These are phyloP conservation scores for Plectosphaerella sp. DNA, from an alignment of 2,329 filamentous ascomycete genomes.

Conservation along the genomic window DNA sequence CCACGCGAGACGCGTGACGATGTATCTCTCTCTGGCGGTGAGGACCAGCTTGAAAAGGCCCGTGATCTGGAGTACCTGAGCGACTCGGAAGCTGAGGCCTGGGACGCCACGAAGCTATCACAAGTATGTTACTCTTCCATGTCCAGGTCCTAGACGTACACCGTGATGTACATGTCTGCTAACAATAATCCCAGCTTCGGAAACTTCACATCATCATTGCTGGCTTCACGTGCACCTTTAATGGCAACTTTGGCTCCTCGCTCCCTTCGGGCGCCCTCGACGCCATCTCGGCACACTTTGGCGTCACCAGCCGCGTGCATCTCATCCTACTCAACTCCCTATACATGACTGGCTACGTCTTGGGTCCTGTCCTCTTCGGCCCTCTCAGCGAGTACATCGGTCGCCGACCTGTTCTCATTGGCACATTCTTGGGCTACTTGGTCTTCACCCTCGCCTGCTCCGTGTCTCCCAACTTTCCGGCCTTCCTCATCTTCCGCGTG, in stretches of 20 bases:
- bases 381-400: constrained; percentile 29
- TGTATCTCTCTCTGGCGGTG: background rate
- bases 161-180: background rate
- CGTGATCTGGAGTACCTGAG: constrained; percentile 11
- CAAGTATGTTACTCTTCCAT: constrained; percentile 11
- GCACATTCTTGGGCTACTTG: constrained; percentile 26
- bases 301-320: constrained; percentile 17
- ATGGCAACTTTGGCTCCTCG: constrained; percentile 29
- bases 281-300: constrained; percentile 23
- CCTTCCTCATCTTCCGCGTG: constrained; percentile 36
- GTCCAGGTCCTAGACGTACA: background rate
- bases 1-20: background rate
- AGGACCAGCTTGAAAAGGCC: constrained; percentile 4
- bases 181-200: constrained; percentile 10
- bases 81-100: background rate
- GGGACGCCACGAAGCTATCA: constrained; percentile 25
- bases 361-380: constrained; percentile 27
- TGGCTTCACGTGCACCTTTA: constrained; percentile 30
- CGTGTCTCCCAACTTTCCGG: constrained; percentile 35
- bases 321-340: constrained; percentile 29
- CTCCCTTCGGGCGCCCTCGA: constrained; percentile 30
- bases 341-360: constrained; percentile 29
- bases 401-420: constrained; percentile 24
- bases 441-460: constrained; percentile 29
- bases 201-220: constrained; percentile 28